Conservation (phyloP, 2,329 filamentous ascomycete genomes). For the Botryotinia calthae region DNA sequence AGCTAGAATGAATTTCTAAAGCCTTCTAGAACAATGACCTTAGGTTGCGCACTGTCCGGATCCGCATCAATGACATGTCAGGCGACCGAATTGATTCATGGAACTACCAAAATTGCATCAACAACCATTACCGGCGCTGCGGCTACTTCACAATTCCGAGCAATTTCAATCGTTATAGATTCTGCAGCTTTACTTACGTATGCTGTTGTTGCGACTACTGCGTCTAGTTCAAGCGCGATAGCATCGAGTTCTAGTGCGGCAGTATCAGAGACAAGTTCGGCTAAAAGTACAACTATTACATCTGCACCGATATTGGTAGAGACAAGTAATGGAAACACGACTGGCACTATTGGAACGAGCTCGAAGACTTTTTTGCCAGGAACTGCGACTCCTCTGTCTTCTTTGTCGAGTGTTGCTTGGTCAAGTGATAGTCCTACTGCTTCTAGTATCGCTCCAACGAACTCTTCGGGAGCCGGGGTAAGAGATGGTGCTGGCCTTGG, state of each 20-base stretch:
- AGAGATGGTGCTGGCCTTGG: too few relatives aligned
- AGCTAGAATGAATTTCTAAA: not conserved
- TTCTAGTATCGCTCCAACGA: not conserved
- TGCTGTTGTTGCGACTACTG: conserved; percentile 3
- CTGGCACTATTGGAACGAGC: not conserved
- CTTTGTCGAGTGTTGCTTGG: not conserved
- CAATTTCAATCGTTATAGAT: conserved; percentile 20
- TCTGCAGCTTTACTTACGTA: conserved; percentile 23
- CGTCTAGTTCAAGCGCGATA: not conserved
- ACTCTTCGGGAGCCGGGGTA: not conserved
- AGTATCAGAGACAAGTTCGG: not conserved
- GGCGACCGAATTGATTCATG: not conserved
- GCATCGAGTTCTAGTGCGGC: not conserved
- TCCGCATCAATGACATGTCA: conserved; percentile 15
- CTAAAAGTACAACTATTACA: not conserved
- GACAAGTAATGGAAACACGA: not conserved
- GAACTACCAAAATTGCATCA: conserved; percentile 17
- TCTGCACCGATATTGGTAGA: not conserved
- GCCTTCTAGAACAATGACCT: not conserved
- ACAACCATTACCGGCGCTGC: conserved; percentile 19
- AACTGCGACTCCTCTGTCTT: not conserved
- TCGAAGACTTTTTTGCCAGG: not conserved
- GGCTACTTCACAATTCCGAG: conserved; percentile 23
- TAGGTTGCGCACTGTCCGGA: conserved; percentile 12
- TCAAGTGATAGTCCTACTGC: not conserved